phyloP scores from a whole-genome alignment of 345 rosid genomes.

The Schrenkiella parvula region DNA sequence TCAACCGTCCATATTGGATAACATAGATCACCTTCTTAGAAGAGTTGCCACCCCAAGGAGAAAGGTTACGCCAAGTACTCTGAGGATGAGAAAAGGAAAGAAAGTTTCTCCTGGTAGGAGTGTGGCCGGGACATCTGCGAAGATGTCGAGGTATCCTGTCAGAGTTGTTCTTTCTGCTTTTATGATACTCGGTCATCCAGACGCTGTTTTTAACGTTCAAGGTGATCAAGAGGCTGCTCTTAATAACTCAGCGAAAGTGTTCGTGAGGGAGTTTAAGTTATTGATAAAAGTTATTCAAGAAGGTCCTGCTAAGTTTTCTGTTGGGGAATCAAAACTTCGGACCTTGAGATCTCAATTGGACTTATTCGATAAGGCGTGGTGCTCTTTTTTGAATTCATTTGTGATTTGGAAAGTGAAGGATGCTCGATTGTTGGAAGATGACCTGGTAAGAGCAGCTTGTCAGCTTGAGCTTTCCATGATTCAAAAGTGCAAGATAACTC shows the following conservation, averaged over 20 bases:
- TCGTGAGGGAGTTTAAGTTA: conserved; percentile 66
- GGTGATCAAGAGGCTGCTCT: conserved; percentile 84
- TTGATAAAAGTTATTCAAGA: conserved; percentile 63
- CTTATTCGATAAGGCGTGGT: conserved; percentile 86
- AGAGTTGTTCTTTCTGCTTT: conserved; percentile 88
- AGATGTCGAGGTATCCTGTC: conserved; percentile 73
- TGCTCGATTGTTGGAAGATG: conserved; percentile 80
- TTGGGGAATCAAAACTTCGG: conserved; percentile 41
- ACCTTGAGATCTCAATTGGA: conserved; percentile 76
- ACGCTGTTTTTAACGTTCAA: conserved; percentile 86
- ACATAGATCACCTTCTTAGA: conserved; percentile 86
- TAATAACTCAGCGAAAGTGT: conserved; percentile 59
- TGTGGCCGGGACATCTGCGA: conserved; percentile 38
- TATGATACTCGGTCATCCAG: conserved; percentile 96
- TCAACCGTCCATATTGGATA: conserved; percentile 42
- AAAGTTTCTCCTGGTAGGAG: conserved; percentile 39
- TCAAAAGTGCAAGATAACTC: conserved; percentile 73
- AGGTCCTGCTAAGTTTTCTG: conserved; percentile 60
- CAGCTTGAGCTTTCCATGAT: conserved; percentile 99
- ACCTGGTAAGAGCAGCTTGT: conserved; percentile 95
- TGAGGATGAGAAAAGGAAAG: conserved; percentile 54
- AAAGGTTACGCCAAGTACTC: conserved; percentile 36
- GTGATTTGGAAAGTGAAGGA: conserved; percentile 98
- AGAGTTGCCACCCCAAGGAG: conserved; percentile 77
- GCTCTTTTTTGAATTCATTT: conserved; percentile 74